These are phyloP conservation scores for Capsicum rhomboideum DNA, from an alignment of 257 asterid genomes.

Conservation along the genomic window DNA sequence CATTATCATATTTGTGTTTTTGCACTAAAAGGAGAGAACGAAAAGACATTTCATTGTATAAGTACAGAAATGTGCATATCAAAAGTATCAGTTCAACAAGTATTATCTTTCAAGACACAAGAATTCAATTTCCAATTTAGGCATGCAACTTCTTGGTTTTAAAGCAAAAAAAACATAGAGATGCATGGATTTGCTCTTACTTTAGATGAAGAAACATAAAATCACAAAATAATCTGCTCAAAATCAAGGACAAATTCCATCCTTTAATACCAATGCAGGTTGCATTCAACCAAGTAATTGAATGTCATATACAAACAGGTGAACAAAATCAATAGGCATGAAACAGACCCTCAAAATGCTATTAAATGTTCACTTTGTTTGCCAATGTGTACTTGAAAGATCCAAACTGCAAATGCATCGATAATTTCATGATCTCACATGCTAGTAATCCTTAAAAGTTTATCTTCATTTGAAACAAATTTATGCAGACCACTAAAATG, in stretches of 20 bases:
- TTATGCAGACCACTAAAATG: not conserved
- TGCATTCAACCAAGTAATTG: not conserved
- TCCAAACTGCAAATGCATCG: not conserved
- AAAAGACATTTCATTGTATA: not conserved
- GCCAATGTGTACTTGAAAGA: not conserved
- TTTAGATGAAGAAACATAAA: not conserved
- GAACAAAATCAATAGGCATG: not conserved
- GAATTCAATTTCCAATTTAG: not conserved
- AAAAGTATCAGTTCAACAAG: not conserved
- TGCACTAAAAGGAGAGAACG: not conserved
- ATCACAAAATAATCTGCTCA: not conserved
- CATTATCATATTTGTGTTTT: not conserved
- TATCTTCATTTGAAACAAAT: not conserved
- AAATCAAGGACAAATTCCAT: not conserved
- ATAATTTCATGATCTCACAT: not conserved
- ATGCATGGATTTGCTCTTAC: not conserved
- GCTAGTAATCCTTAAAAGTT: not conserved
- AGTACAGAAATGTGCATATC: not conserved
- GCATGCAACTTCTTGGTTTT: not conserved
- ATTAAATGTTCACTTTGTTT: not conserved
- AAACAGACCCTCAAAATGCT: not conserved
- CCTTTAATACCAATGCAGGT: not conserved
- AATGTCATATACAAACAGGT: not conserved
- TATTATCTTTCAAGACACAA: not conserved
- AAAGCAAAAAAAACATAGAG: not conserved